phyloP scores from a whole-genome alignment of 345 rosid species.

The Firmiana major region DNA sequence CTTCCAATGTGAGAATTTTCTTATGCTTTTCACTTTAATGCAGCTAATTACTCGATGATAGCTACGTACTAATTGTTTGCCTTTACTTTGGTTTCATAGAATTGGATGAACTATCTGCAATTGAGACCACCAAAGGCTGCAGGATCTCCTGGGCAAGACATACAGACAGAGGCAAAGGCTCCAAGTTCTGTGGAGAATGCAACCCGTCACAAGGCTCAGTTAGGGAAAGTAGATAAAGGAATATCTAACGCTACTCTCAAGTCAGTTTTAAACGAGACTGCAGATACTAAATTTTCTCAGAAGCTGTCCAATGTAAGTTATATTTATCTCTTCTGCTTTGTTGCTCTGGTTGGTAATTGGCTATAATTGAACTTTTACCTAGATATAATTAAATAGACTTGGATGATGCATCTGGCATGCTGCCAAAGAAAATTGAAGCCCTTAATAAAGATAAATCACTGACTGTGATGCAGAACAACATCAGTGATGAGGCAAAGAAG shows the following conservation, averaged over 20 bases:
- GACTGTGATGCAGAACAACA: conserved; percentile 20
- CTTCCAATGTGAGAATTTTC: conserved; percentile 35
- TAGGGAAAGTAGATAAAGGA: conserved; percentile 21
- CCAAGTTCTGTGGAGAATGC: conserved; percentile 22
- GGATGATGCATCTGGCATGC: conserved; percentile 22
- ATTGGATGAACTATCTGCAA: conserved; percentile 29
- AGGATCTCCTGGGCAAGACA: conserved; percentile 9
- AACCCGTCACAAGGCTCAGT: conserved; percentile 37
- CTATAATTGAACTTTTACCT: background rate
- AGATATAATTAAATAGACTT: conserved; percentile 8
- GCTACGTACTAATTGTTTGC: background rate
- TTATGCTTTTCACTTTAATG: background rate
- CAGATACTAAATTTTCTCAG: conserved; percentile 21
- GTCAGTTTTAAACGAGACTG: conserved; percentile 18
- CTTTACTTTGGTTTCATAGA: conserved; percentile 21
- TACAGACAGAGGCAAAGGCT: background rate
- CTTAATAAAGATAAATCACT: conserved; percentile 7
- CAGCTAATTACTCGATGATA: background rate
- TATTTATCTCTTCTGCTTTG: background rate
- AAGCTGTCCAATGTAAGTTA: conserved; percentile 33
- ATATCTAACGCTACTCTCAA: conserved; percentile 21
- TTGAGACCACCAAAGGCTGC: conserved; percentile 19
- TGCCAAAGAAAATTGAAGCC: background rate
- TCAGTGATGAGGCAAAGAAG: conserved; percentile 58
- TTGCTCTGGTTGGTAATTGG: background rate